Evolutionary conservation across 2,329 filamentous ascomycete genomes (phyloP), one percentile per base, ranked within the genome.

Genomic region (Aspergillus latus): DNA sequence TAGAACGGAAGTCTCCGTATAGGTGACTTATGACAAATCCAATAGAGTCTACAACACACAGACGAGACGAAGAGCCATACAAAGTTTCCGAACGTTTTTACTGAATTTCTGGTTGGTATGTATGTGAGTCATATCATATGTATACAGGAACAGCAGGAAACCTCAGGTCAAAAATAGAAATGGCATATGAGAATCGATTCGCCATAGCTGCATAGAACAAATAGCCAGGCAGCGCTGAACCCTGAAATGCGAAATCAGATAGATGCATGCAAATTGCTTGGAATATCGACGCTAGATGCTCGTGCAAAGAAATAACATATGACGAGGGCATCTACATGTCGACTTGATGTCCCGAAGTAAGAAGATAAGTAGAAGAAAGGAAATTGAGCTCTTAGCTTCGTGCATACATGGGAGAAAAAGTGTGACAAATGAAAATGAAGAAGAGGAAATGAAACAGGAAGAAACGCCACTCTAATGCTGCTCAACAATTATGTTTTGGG

Each of bases 321-420:
- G 90, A 94, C 70, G 93, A 88, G 13, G 43, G 43, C 97, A 21
- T 21, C 72, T 93, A 92, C 73, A 72, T 52, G 26, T 93, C 92
- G 72, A 96, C 97, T 76, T 91, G 88, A 49, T 54, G 34, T 42
- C 44, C 13, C 21, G 21, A 21, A 21, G 21, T 47, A 59, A 55
- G 48, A 34, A 56, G 57, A 52, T 42, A 21, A 7, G 21, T 42
- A 13, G 21, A 37, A 13, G 26, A 43, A 51, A 55, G 29, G 42
- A 26, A 37, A 40, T 32, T 40, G 37, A 49, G 34, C 34, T 60
- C 54, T 58, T 53, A 57, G 50, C 34, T 37, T 37, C 34, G n/a
- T 37, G 34, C 34, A 37, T 37, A 10, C 7, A 55, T 53, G 45
- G 47, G 29, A 55, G 48, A 37, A 54, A 57, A 52, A 16, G 21